Conservation (phyloP, 768 basidiomycete species). For the Suillus decipiens region DNA sequence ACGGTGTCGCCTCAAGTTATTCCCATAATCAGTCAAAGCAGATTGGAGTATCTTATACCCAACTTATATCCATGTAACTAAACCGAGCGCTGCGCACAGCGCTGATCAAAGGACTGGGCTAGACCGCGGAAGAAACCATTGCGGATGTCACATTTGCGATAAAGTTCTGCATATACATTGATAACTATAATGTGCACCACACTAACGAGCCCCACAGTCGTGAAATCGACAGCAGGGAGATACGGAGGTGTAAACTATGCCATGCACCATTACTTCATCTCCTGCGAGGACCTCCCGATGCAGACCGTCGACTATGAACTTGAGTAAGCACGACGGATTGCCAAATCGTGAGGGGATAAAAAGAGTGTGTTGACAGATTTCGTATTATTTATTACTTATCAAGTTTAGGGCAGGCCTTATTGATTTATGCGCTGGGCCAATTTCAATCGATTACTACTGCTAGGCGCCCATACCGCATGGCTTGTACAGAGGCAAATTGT, state of each 20-base stretch:
- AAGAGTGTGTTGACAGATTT: slow-evolving; percentile 1
- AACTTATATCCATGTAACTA: neutral
- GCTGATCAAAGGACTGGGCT: neutral
- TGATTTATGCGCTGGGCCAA: neutral
- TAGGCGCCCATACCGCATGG: no score
- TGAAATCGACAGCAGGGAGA: slow-evolving; percentile 64
- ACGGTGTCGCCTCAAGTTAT: neutral
- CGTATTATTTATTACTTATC: slow-evolving; percentile 11
- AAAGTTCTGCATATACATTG: neutral
- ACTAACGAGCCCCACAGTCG: slow-evolving; percentile 78
- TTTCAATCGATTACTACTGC: neutral
- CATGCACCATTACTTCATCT: slow-evolving; percentile 88
- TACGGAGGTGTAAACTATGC: slow-evolving; percentile 89
- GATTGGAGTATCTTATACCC: no score
- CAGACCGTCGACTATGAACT: slow-evolving; percentile 40
- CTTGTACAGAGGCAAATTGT: neutral
- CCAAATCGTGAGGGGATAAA: slow-evolving; percentile 48
- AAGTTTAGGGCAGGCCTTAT: slow-evolving; percentile 39
- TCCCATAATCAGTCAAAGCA: no score
- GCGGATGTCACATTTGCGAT: neutral
- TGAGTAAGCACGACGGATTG: slow-evolving; percentile 42
- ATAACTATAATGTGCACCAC: slow-evolving; percentile 69
- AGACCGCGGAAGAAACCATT: neutral
- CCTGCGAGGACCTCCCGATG: slow-evolving; percentile 74
- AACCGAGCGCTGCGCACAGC: neutral